These are phyloP conservation scores for Parathielavia appendiculata DNA, from an alignment of 495 filamentous ascomycete genomes.

Conservation along the genomic window DNA sequence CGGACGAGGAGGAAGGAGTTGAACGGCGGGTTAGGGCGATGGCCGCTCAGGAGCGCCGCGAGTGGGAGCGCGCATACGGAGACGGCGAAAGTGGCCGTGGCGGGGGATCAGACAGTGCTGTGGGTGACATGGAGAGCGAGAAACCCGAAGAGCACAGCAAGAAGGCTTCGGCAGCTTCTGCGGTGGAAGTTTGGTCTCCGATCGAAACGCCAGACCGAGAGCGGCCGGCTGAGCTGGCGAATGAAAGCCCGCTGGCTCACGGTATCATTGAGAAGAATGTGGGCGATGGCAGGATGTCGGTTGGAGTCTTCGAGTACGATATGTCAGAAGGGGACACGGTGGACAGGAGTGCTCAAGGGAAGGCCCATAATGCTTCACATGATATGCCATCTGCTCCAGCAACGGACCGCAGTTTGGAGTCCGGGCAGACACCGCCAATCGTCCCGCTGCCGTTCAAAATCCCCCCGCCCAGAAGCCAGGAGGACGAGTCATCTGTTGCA, in stretches of 20 bases:
- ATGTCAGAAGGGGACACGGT: conserved; percentile 20
- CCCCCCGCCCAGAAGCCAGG: conserved; percentile 32
- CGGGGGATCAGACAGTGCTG: conserved; percentile 47
- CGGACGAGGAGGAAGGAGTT: conserved; percentile 66
- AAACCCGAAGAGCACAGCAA: conserved; percentile 43
- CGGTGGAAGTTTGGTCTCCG: conserved; percentile 15
- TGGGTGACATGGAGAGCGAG: conserved; percentile 49
- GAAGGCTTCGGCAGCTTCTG: conserved; percentile 24
- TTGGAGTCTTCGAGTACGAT: conserved; percentile 41
- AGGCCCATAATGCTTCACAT: conserved; percentile 21
- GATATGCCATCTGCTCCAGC: not conserved
- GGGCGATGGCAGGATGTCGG: conserved; percentile 32
- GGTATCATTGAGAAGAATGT: conserved; percentile 30
- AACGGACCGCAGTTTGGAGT: conserved; percentile 13
- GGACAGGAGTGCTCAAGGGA: conserved; percentile 23
- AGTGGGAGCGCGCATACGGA: conserved; percentile 80
- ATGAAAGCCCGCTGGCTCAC: conserved; percentile 28
- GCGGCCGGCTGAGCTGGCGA: conserved; percentile 23
- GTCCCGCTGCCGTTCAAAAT: conserved; percentile 58
- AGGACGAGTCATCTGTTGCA: not conserved
- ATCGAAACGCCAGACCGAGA: conserved; percentile 25
- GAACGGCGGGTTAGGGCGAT: conserved; percentile 64
- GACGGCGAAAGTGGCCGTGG: conserved; percentile 34
- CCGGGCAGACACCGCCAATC: conserved; percentile 31
- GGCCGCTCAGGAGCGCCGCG: conserved; percentile 59